Percentiles rank a stretch among this genome's conserved stretches.
Conservation (phyloP, 805 yeast species). For the Yamadazyma ubonensis region DNA sequence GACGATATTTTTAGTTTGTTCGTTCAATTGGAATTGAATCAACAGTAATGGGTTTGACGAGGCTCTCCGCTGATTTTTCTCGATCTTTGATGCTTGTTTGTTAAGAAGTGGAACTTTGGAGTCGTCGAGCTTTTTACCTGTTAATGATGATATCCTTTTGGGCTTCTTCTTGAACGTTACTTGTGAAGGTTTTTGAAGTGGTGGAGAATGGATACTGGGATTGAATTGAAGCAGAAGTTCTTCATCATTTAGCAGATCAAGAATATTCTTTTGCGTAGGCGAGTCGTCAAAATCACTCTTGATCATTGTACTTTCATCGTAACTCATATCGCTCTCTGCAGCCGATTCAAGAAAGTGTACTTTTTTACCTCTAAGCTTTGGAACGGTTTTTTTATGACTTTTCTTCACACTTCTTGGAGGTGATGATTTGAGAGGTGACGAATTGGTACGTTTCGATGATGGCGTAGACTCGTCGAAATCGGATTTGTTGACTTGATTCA, state of each 20-base stretch:
- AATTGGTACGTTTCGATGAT: constrained; percentile 7
- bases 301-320: constrained; percentile 17
- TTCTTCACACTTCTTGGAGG: constrained; percentile 19
- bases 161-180: constrained; percentile 11
- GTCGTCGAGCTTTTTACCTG: constrained; percentile 15
- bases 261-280: constrained; percentile 24
- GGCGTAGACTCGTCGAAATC: constrained; percentile 6
- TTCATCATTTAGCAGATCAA: constrained; percentile 27
- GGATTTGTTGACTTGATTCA: constrained; percentile 18
- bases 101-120: constrained; percentile 32
- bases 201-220: constrained; percentile 33
- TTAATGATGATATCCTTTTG: constrained; percentile 14
- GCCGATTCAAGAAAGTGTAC: constrained; percentile 44
- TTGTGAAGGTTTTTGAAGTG: constrained; percentile 7
- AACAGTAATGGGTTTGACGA: constrained; percentile 17
- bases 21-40: constrained; percentile 17
- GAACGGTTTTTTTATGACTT: constrained; percentile 7
- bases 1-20: constrained; percentile 19
- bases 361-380: constrained; percentile 26
- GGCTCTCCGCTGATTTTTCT: constrained; percentile 5
- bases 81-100: constrained; percentile 26
- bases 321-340: constrained; percentile 32
- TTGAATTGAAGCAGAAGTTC: constrained; percentile 25
- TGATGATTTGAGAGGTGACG: constrained; percentile 22
- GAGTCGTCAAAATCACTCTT: constrained; percentile 30